A percentile compares a stretch with the other conserved stretches of the same genome.
Conservation (phyloP, 164 flowering plant species). For the Chimonanthus praecox region DNA sequence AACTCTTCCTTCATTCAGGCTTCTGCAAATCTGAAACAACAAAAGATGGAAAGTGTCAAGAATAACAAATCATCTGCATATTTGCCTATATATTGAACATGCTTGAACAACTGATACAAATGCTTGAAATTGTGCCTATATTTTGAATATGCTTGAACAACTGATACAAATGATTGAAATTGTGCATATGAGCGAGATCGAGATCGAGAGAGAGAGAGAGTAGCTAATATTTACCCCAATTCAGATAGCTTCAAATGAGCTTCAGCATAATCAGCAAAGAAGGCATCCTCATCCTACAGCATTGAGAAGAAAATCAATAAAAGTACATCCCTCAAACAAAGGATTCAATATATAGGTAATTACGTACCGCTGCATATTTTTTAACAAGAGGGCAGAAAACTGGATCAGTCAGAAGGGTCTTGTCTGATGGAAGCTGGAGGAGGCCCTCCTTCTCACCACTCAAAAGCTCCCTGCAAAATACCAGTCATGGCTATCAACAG, state of each 20-base stretch:
- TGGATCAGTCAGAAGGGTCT: slow-evolving; percentile 41
- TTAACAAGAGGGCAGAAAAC: slow-evolving; percentile 46
- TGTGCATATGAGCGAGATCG: neutral
- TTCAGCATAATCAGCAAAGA: slow-evolving; percentile 36
- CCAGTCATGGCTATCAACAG: neutral
- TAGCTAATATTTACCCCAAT: slow-evolving; percentile 24
- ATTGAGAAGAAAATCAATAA: neutral
- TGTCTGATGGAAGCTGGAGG: slow-evolving; percentile 50
- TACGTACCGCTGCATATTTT: slow-evolving; percentile 47
- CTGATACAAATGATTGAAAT: no score
- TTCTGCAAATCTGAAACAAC: neutral
- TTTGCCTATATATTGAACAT: no score
- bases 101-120: no score
- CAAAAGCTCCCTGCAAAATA: slow-evolving; percentile 33
- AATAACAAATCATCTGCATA: no score
- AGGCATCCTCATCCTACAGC: slow-evolving; percentile 37
- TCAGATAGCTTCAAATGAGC: slow-evolving; percentile 40
- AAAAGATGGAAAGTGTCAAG: no score
- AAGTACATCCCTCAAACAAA: neutral
- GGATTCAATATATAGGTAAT: neutral
- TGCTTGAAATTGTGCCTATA: no score
- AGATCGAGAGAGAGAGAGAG: neutral
- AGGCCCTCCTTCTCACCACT: slow-evolving; percentile 52
- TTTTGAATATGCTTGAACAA: no score
- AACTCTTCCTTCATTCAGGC: neutral